Evolutionary conservation across 805 yeast species (phyloP).

Genomic region (Saturnispora mendoncae): DNA sequence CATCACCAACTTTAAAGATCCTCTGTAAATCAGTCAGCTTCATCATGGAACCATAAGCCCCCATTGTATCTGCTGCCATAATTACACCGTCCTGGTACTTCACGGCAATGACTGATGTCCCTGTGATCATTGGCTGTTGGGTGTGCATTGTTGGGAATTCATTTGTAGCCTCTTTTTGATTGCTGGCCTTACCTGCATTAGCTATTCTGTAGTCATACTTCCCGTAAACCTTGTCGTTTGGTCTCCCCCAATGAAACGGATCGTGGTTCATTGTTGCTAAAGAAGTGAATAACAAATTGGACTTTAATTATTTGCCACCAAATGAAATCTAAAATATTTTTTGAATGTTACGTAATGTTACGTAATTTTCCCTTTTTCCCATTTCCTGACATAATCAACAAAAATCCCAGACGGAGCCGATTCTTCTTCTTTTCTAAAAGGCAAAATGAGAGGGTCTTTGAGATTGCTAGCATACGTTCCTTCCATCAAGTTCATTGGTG

Average conservation of each 20-base stretch:
- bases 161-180: conserved; percentile 12
- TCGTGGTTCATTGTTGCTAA: conserved; percentile 72
- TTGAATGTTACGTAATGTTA: neutral
- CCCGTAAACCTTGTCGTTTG: conserved; percentile 75
- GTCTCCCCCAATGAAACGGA: conserved; percentile 95
- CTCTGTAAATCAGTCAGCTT: conserved; percentile 83
- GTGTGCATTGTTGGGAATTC: conserved; percentile 75
- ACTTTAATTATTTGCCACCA: conserved; percentile 1
- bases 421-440: neutral
- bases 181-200: conserved; percentile 32
- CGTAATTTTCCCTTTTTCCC: neutral
- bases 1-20: conserved; percentile 70
- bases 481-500: conserved; percentile 80
- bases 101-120: conserved; percentile 89
- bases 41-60: conserved; percentile 87
- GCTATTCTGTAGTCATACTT: conserved; percentile 68
- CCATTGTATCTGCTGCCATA: conserved; percentile 91
- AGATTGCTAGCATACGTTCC: conserved; percentile 44
- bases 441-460: conserved; percentile 26
- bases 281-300: neutral
- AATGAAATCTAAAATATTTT: too few relatives aligned
- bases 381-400: too few relatives aligned
- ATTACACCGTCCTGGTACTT: conserved; percentile 86
- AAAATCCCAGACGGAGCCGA: neutral
- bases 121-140: conserved; percentile 91